These are phyloP conservation scores for Rosa persica DNA, from an alignment of 306 rosid genomes.

Conservation along the genomic window DNA sequence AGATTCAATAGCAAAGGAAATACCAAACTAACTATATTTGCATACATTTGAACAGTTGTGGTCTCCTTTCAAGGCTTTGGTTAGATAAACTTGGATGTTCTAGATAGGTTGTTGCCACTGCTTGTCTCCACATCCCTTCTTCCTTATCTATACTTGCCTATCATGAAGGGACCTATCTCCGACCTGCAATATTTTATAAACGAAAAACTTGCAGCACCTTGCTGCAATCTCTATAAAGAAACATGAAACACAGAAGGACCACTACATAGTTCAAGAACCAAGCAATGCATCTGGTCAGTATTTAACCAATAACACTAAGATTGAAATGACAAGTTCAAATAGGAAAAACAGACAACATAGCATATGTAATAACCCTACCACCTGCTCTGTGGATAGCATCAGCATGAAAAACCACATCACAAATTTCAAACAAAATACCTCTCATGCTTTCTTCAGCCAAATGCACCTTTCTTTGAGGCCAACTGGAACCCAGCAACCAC, in stretches of 20 bases:
- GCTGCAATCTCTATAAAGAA: not conserved
- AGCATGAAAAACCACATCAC: not conserved
- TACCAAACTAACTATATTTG: not conserved
- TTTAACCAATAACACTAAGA: not conserved
- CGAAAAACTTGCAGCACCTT: slow-evolving; percentile 1
- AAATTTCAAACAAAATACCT: too few relatives aligned
- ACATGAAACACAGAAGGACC: slow-evolving; percentile 19
- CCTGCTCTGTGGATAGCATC: not conserved
- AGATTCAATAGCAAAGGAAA: not conserved
- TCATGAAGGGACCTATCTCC: slow-evolving; percentile 72
- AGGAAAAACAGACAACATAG: not conserved
- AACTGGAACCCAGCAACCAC: too few relatives aligned
- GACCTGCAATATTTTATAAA: slow-evolving; percentile 53
- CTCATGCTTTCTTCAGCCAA: too few relatives aligned
- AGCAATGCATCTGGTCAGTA: slow-evolving; percentile 4
- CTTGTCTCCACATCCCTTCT: slow-evolving; percentile 66
- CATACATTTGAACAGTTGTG: not conserved
- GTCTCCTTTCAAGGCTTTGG: slow-evolving; percentile 33
- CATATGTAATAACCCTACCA: not conserved
- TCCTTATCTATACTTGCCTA: slow-evolving; percentile 48
- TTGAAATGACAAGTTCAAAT: slow-evolving; percentile 8
- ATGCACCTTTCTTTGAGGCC: too few relatives aligned
- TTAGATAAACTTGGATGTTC: slow-evolving; percentile 66
- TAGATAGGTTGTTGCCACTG: slow-evolving; percentile 73
- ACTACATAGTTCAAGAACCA: not conserved